Evolutionary conservation across 306 rosid genomes (phyloP), one percentile per base, ranked within the genome.

Genomic region (Quercus bicolor): DNA sequence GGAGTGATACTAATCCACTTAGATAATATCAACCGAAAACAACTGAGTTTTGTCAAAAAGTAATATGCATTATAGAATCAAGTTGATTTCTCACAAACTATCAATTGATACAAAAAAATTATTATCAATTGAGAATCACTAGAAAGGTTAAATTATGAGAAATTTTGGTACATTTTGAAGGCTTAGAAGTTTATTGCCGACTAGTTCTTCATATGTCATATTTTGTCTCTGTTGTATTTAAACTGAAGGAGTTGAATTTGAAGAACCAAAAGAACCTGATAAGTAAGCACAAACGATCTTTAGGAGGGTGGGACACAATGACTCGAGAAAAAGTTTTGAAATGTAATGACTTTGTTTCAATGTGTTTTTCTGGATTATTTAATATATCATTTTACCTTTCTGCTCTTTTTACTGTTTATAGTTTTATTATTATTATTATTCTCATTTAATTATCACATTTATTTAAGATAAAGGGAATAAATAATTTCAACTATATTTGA

Each of bases 1-100:
- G 90, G 87, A 60, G 84, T 90, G 26, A 83, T 95, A 45, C 68
- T 88, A 16, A 90, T 95, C 79, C 83, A 73, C 60, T 62, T 95
- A 82, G 86, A 82, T 52, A 59, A 59, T 56, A 80, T 94, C 68
- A 87, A 87, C 11, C 86, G 75, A 4, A 85, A 80, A 43, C 21
- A 61, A 5, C 68, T 91, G 79, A 86, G 90, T 77, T 91, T 87
- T 73, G 72, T 45, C 69, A 84, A 84, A 56, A 75, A 77, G 65
- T 76, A 88, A 66, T 62, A 34, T 54, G 34, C 75, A 53, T 51
- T 54, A 15, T 68, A 18, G 78, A 66, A 52, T 68, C 20, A 69
- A 57, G 70, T 37, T 45, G 53, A 26, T 65, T 40, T 71, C 59
- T 20, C 33, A 7, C 52, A 19, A 69, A 15, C 52, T 34, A 45